Percentiles rank a stretch among this genome's conserved stretches.
phyloP scores from a whole-genome alignment of 768 basidiomycete species.

The Boletus subparvulus region DNA sequence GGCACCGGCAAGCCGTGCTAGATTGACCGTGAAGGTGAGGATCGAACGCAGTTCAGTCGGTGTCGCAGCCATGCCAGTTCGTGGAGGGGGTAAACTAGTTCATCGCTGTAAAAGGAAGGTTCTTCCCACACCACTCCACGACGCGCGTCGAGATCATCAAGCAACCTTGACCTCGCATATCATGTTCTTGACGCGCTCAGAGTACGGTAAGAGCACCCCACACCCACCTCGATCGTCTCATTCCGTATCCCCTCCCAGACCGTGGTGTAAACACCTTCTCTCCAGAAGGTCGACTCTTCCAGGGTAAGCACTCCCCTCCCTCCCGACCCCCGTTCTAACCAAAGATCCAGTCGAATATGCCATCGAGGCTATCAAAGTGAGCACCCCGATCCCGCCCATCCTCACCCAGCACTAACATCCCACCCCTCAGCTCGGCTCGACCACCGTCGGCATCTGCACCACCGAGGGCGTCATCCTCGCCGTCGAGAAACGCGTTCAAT shows the following conservation, averaged over 20 bases:
- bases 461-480: constrained; percentile 88
- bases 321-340: constrained; percentile 13
- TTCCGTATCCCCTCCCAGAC: constrained; percentile 45
- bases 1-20: constrained; percentile 70
- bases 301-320: constrained; percentile 59
- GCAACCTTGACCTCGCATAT: constrained; percentile 17
- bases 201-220: constrained; percentile 62
- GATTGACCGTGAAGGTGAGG: constrained; percentile 60
- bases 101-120: constrained; percentile 23
- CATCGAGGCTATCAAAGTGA: constrained; percentile 97
- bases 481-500: constrained; percentile 98
- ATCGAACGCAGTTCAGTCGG: constrained; percentile 54
- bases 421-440: constrained; percentile 82
- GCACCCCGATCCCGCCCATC: not conserved
- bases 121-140: constrained; percentile 28
- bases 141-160: constrained; percentile 34
- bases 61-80: constrained; percentile 6
- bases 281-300: constrained; percentile 96
- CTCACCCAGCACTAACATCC: constrained; percentile 2
- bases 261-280: constrained; percentile 99
- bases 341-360: constrained; percentile 87
- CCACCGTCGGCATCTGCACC: constrained; percentile 94
- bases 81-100: too few species aligned
- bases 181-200: constrained; percentile 95
- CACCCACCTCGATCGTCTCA: not conserved